Evolutionary conservation across 805 yeast genomes (phyloP), one percentile per base, ranked within the genome.

Genomic region (Lachancea lanzarotensis): DNA sequence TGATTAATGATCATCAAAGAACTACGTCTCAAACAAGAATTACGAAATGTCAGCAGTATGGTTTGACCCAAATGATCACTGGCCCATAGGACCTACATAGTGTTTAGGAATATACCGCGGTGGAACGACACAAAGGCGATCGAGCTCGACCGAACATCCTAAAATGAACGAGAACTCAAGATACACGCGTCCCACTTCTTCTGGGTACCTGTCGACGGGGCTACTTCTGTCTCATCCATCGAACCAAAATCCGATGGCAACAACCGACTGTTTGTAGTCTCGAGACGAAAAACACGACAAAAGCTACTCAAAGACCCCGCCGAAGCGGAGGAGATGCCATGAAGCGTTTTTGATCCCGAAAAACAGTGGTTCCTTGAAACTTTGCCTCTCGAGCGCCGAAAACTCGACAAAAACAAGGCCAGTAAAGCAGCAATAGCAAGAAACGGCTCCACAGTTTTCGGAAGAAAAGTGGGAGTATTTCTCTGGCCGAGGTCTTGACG

Each of bases 71-170:
- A 87, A 81, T 93, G 95, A 83, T 82, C 79, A 91, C 75, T 60
- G 80, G 95, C 81, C 93, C 71, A 73, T 74, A 65, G 84, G 80
- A 83, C 85, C 79, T 84, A 75, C 95, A 95, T 83, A 90, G 91
- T 80, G 96, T 88, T 76, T 84, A 91, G 98, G 98, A 91, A 91
- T 91, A 91, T 91, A 95, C 91, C 79, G 96, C 95, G 73, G 70
- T 82, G 76, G 67, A 67, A 67, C 69, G 76, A 71, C 67, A 62
- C 69, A 70, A 83, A 56, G 62, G 60, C 56, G 63, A 74, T 72
- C 83, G 85, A 82, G 80, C 86, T 81, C 78, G 61, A 75, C 71
- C 47, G 32, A 38, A 32, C 25, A 58, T 59, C n/a, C n/a, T 6
- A 22, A 62, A 57, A 63, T 62, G 59, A 63, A 54, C 62, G 61